Percentiles rank a stretch among this genome's conserved stretches.
Conservation (phyloP, 352 stramenopile species). For the Phytophthora europaea region DNA sequence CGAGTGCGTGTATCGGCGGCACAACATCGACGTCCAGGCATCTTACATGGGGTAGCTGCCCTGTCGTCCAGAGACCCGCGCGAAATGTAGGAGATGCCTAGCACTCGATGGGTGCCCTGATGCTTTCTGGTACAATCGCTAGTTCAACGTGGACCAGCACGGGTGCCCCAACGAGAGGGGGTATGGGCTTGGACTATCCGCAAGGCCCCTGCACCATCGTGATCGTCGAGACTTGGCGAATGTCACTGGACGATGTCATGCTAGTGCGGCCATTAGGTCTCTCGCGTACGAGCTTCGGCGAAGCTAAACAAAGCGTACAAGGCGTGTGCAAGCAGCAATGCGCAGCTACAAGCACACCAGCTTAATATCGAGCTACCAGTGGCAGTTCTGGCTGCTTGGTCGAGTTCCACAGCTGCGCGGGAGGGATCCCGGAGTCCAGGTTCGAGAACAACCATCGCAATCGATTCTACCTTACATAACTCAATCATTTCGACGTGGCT, state of each 20-base stretch:
- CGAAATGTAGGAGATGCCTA: too few species aligned
- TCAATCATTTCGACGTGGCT: constrained; percentile 43
- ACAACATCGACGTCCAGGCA: too few species aligned
- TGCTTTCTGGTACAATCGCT: constrained; percentile 13
- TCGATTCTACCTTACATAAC: constrained; percentile 47
- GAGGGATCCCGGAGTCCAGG: constrained; percentile 25
- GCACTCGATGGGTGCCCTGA: constrained; percentile 46
- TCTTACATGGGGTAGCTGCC: neutral
- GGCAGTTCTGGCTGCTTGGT: constrained; percentile 27
- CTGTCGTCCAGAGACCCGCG: too few species aligned
- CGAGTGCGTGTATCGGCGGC: too few species aligned
- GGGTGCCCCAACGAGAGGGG: constrained; percentile 38
- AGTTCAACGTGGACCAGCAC: constrained; percentile 39
- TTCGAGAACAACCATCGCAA: constrained; percentile 43
- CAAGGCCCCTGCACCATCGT: constrained; percentile 36
- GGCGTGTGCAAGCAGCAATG: constrained; percentile 32
- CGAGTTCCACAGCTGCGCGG: constrained; percentile 51
- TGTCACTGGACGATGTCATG: constrained; percentile 22
- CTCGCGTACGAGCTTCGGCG: constrained; percentile 39
- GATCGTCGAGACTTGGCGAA: constrained; percentile 28
- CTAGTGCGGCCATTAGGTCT: constrained; percentile 26
- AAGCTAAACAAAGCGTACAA: constrained; percentile 36
- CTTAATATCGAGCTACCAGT: constrained; percentile 36
- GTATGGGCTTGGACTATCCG: constrained; percentile 46
- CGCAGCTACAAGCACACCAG: constrained; percentile 32